Evolutionary conservation across 139 green algal genomes (phyloP).

Genomic region (Picochlorum sp.): DNA sequence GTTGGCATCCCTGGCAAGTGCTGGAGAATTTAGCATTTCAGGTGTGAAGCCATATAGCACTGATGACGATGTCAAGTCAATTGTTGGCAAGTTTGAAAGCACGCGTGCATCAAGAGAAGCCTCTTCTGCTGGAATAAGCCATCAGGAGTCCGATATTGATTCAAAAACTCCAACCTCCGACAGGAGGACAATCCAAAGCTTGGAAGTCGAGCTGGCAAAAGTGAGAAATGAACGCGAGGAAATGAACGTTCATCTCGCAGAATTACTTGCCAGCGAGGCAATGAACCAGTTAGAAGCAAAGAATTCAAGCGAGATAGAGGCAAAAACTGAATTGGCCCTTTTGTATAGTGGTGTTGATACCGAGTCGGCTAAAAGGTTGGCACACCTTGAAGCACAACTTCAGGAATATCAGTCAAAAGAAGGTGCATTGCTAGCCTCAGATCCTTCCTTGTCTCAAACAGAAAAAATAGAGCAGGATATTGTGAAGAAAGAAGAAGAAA

Average conservation of each 20-base stretch:
- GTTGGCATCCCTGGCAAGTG: conserved; percentile 2
- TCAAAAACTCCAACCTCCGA: too few relatives aligned
- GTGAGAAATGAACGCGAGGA: too few relatives aligned
- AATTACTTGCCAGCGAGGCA: too few relatives aligned
- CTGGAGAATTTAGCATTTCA: conserved; percentile 4
- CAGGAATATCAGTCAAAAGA: neutral
- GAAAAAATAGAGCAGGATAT: too few relatives aligned
- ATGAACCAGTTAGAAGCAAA: too few relatives aligned
- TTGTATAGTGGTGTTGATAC: neutral
- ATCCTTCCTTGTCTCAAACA: too few relatives aligned
- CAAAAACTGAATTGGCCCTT: neutral
- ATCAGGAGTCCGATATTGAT: too few relatives aligned
- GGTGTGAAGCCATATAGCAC: neutral
- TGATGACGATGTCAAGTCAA: neutral
- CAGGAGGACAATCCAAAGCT: too few relatives aligned
- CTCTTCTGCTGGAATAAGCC: neutral
- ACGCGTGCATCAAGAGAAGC: neutral
- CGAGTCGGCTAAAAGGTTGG: neutral
- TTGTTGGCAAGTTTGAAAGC: neutral
- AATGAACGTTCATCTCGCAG: too few relatives aligned
- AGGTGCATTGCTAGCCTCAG: neutral
- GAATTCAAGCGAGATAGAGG: neutral
- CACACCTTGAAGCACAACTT: neutral
- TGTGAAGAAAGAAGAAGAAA: too few relatives aligned
- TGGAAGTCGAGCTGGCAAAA: too few relatives aligned